phyloP scores from a whole-genome alignment of 495 filamentous ascomycete genomes.

The Cetradonia linearis region DNA sequence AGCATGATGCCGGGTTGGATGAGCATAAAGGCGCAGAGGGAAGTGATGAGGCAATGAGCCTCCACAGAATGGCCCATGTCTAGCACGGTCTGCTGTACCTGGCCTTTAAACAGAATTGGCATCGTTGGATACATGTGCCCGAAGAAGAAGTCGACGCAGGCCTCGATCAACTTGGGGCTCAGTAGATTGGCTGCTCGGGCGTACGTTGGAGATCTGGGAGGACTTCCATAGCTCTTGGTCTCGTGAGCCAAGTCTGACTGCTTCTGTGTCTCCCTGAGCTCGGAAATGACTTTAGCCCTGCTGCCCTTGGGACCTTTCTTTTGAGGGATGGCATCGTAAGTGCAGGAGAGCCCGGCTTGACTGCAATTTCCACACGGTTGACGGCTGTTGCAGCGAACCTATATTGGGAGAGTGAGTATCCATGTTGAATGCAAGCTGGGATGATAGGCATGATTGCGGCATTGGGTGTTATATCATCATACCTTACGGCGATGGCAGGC shows the following conservation, averaged over 20 bases:
- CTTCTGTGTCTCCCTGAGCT: constrained; percentile 57
- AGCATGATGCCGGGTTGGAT: constrained; percentile 67
- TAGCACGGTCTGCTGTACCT: constrained; percentile 53
- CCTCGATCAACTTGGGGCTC: constrained; percentile 49
- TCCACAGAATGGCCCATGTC: constrained; percentile 54
- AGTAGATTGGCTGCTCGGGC: constrained; percentile 47
- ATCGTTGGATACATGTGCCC: constrained; percentile 72
- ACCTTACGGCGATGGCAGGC: constrained; percentile 78
- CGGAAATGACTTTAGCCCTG: constrained; percentile 70
- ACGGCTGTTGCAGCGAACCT: constrained; percentile 25
- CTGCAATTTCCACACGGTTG: constrained; percentile 33
- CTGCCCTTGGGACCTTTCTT: constrained; percentile 81
- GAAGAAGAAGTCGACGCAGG: constrained; percentile 77
- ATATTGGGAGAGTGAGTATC: constrained; percentile 4
- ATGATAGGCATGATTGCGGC: background rate
- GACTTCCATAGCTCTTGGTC: constrained; percentile 33
- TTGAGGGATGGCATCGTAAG: constrained; percentile 72
- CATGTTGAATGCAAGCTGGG: background rate
- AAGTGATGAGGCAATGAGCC: constrained; percentile 68
- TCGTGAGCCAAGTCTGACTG: constrained; percentile 30
- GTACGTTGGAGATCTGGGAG: constrained; percentile 33
- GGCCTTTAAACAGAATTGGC: constrained; percentile 64
- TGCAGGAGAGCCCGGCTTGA: constrained; percentile 59
- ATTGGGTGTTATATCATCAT: constrained; percentile 42
- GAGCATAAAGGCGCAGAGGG: constrained; percentile 75